These are phyloP conservation scores for Tubosaeta brunneosetosa DNA, from an alignment of 768 basidiomycete genomes.

Conservation along the genomic window DNA sequence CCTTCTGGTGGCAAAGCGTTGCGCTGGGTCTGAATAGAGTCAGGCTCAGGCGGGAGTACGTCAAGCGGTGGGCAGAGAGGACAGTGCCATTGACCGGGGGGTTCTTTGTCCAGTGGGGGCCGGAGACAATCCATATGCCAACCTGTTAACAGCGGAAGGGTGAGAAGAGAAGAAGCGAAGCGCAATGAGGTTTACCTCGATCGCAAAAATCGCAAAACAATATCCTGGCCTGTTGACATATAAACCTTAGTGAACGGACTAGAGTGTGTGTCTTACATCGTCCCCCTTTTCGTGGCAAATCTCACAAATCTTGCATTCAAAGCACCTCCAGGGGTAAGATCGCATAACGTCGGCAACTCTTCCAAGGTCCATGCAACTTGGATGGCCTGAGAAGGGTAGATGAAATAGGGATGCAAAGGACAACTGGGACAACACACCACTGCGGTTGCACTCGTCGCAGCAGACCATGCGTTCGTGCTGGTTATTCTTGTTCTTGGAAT, in stretches of 20 bases:
- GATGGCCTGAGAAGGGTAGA: constrained; percentile 55
- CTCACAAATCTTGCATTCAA: constrained; percentile 91
- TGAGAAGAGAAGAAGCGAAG: constrained; percentile 3
- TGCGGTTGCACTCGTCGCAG: constrained; percentile 79
- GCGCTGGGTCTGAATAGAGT: constrained; percentile 20
- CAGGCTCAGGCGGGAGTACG: constrained; percentile 5
- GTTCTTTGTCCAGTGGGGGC: constrained; percentile 66
- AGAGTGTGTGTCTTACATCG: constrained; percentile 57
- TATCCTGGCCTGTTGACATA: constrained; percentile 55
- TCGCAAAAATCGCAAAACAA: constrained; percentile 95
- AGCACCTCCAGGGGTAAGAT: constrained; percentile 81
- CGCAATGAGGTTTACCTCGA: constrained; percentile 50
- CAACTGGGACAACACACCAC: constrained; percentile 48
- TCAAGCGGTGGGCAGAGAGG: constrained; percentile 49
- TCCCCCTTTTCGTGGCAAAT: constrained; percentile 80
- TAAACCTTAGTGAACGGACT: constrained; percentile 20
- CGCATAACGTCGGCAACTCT: constrained; percentile 57
- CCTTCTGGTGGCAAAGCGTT: constrained; percentile 42
- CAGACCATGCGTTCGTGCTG: constrained; percentile 67
- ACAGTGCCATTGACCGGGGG: constrained; percentile 77
- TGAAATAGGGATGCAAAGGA: neutral
- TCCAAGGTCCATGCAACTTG: constrained; percentile 71
- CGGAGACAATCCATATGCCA: constrained; percentile 81
- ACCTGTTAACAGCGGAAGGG: constrained; percentile 37
- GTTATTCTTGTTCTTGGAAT: constrained; percentile 51